Percentiles rank a stretch among this genome's conserved stretches.
phyloP scores from a whole-genome alignment of 129 eudicot species.

The Ambrosia artemisiifolia region DNA sequence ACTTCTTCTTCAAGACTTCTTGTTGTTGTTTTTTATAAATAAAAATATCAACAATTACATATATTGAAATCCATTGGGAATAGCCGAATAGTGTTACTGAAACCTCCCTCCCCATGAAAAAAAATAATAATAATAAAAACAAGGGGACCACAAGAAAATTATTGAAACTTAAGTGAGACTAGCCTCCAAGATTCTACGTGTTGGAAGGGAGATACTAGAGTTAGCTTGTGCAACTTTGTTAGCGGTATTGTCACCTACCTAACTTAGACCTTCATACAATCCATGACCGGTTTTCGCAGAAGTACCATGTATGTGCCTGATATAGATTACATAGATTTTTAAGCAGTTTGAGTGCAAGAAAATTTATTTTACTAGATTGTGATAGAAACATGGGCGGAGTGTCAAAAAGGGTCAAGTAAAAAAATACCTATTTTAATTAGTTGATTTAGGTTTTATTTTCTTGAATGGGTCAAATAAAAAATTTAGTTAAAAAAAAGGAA shows the following conservation, averaged over 20 bases:
- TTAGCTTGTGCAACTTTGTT: slow-evolving; percentile 12
- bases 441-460: not conserved
- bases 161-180: not conserved
- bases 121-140: too few relatives aligned
- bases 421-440: not conserved
- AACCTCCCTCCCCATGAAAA: too few relatives aligned
- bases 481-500: not conserved
- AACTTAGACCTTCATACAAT: slow-evolving; percentile 39
- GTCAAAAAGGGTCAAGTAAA: not conserved
- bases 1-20: too few relatives aligned
- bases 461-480: not conserved
- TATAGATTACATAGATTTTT: not conserved
- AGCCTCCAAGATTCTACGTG: slow-evolving; percentile 17
- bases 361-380: not conserved
- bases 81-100: too few relatives aligned
- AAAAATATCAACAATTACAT: too few relatives aligned
- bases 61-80: too few relatives aligned
- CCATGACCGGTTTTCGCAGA: slow-evolving; percentile 42
- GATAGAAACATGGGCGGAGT: not conserved
- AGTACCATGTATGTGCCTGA: slow-evolving; percentile 40
- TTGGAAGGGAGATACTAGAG: slow-evolving; percentile 24
- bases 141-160: too few relatives aligned
- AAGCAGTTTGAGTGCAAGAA: not conserved
- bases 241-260: slow-evolving; percentile 27
- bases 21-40: too few relatives aligned